Evolutionary conservation across 2,329 filamentous ascomycete genomes (phyloP), one percentile per base, ranked within the genome.

Genomic region (Neophaeococcomyces mojaviensis): DNA sequence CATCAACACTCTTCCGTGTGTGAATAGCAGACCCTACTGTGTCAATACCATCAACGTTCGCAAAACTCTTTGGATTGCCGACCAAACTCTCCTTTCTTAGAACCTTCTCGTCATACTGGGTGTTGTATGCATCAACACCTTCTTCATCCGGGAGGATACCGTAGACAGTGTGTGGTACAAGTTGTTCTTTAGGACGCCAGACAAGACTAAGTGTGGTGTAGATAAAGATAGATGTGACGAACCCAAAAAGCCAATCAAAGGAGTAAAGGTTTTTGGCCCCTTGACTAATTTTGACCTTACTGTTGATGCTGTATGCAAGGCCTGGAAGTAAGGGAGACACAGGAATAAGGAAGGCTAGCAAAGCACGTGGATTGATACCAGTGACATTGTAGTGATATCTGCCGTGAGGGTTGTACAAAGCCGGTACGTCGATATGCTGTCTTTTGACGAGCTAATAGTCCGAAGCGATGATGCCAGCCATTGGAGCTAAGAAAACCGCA

Each of bases 231-330:
- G 76, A 78, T 0, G 61, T 67, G 8, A 72, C 64, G 51, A 84
- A 82, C 0, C 80, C 81, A 39, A 81, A 69, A 15, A 84, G 58
- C 75, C 80, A 84, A n/a, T 81, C 79, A 57, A 84, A 80, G 20
- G 74, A 70, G 57, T 82, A 84, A 3, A 82, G 64, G 51, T 76
- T 72, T 34, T 66, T 61, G 0, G 69, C 64, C 0, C 81, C 80
- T 1, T n/a, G 28, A n/a, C n/a, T n/a, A n/a, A n/a, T n/a, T n/a
- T n/a, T n/a, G n/a, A n/a, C n/a, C n/a, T n/a, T n/a, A n/a, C n/a
- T n/a, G 47, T 58, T 61, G 47, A 68, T 61, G 32, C 18, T 4
- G 32, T 15, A 32, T 1, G 54, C 61, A n/a, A 82, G 66, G 0
- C 77, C 79, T 0, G 78, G 79, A 1, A 82, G 55, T 36, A 72